Conservation (phyloP, 2,329 filamentous ascomycete species). For the Neonectria magnoliae region DNA sequence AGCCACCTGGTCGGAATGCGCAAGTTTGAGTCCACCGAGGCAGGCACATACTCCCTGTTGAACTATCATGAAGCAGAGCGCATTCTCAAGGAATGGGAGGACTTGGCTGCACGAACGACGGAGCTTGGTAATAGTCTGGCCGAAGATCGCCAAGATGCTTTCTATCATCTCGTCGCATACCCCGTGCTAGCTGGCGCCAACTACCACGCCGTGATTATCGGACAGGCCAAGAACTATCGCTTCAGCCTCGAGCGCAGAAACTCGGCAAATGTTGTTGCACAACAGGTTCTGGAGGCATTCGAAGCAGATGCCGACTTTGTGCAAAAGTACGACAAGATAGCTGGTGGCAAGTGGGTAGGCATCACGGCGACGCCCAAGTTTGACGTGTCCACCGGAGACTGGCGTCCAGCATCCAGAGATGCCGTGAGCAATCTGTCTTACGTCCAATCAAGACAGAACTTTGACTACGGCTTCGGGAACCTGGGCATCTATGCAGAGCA, state of each 20-base stretch:
- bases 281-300: not conserved
- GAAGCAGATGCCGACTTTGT: not conserved
- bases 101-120: too few species aligned
- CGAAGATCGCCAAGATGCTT: not conserved
- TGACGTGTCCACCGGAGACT: constrained; percentile 21
- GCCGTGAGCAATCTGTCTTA: constrained; percentile 2
- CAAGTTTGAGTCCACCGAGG: constrained; percentile 71
- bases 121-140: not conserved
- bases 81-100: constrained; percentile 50
- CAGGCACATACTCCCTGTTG: constrained; percentile 66
- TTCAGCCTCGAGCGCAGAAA: not conserved
- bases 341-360: constrained; percentile 11
- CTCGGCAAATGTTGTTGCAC: not conserved
- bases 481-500: constrained; percentile 1
- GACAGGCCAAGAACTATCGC: not conserved
- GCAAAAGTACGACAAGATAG: not conserved
- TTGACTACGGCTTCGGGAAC: constrained; percentile 11
- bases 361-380: constrained; percentile 62
- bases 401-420: constrained; percentile 9
- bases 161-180: not conserved
- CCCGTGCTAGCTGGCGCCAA: not conserved
- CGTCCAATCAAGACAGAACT: not conserved
- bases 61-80: constrained; percentile 72
- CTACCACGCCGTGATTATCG: not conserved
- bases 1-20: constrained; percentile 56